Evolutionary conservation across 805 yeast species (phyloP).

Genomic region (Saccharomycopsis microspora): DNA sequence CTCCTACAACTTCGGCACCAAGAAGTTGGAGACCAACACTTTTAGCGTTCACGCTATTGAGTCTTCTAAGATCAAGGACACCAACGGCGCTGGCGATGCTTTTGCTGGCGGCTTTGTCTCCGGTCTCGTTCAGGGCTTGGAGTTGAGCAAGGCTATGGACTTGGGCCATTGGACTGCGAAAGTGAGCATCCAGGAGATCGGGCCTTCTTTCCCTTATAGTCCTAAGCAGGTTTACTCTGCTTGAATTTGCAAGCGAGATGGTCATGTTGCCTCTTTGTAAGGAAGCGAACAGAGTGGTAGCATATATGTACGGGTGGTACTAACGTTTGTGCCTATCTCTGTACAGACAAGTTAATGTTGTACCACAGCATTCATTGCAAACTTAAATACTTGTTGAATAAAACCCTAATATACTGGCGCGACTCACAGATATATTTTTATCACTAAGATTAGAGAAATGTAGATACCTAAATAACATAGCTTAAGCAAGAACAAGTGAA

Average conservation of each 20-base stretch:
- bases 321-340: too few species aligned
- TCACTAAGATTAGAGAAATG: too few species aligned
- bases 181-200: constrained; percentile 81
- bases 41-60: constrained; percentile 67
- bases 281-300: too few species aligned
- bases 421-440: too few species aligned
- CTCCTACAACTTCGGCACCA: constrained; percentile 37
- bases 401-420: too few species aligned
- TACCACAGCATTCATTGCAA: too few species aligned
- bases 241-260: neutral
- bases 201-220: constrained; percentile 75
- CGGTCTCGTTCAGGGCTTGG: constrained; percentile 68
- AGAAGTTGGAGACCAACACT: constrained; percentile 35
- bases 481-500: too few species aligned
- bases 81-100: constrained; percentile 92
- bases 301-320: too few species aligned
- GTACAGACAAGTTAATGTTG: too few species aligned
- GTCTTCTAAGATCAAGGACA: constrained; percentile 62
- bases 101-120: constrained; percentile 90
- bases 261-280: too few species aligned
- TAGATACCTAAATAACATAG: too few species aligned
- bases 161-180: constrained; percentile 97
- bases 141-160: constrained; percentile 45
- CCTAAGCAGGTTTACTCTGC: constrained; percentile 7
- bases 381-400: too few species aligned